Evolutionary conservation across 2,329 filamentous ascomycete species (phyloP).

Genomic region (Xylaria sp.): DNA sequence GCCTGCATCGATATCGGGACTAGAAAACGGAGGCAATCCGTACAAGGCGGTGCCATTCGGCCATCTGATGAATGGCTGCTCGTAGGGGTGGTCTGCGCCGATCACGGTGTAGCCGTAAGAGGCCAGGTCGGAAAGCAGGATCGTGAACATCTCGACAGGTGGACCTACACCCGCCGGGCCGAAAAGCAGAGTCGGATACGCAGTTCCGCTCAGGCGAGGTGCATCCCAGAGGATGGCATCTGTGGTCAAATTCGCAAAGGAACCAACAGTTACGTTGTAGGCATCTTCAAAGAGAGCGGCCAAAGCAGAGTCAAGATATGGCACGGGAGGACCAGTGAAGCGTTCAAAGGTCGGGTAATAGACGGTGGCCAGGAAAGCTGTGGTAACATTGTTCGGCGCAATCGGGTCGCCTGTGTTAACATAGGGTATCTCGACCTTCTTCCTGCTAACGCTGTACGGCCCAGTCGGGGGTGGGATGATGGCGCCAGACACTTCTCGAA

Average conservation of each 20-base stretch:
- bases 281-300: conserved; percentile 21
- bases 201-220: background rate
- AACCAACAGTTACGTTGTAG: conserved; percentile 12
- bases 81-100: conserved; percentile 42
- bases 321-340: background rate
- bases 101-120: conserved; percentile 40
- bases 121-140: conserved; percentile 34
- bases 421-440: conserved; percentile 25
- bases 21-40: conserved; percentile 7
- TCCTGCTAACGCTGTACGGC: conserved; percentile 25
- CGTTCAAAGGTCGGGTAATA: conserved; percentile 32
- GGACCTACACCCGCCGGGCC: conserved; percentile 31
- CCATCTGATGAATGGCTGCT: conserved; percentile 45
- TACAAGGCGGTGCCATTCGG: conserved; percentile 44
- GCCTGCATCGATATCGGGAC: conserved; percentile 25
- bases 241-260: conserved; percentile 20
- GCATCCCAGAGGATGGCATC: conserved; percentile 5
- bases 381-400: conserved; percentile 34
- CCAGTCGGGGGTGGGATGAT: conserved; percentile 17
- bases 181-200: conserved; percentile 36
- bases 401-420: conserved; percentile 28
- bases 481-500: conserved; percentile 11
- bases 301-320: conserved; percentile 22
- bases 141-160: conserved; percentile 26
- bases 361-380: conserved; percentile 35